Conservation (phyloP, 345 rosid species). For the Erysimum cheiranthoides region DNA sequence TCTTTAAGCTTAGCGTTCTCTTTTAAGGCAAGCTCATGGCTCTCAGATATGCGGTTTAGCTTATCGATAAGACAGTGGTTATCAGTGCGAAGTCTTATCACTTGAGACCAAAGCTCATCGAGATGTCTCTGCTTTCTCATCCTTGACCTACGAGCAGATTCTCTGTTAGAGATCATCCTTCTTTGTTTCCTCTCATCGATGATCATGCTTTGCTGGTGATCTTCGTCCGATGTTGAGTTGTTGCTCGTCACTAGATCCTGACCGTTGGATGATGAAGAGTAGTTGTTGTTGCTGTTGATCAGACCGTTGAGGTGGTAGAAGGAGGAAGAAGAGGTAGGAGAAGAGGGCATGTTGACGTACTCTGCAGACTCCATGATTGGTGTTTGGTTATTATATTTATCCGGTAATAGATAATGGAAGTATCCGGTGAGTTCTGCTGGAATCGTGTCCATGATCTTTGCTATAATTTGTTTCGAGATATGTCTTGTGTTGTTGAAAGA, state of each 20-base stretch:
- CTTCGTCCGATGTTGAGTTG: constrained; percentile 85
- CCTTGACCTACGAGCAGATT: constrained; percentile 95
- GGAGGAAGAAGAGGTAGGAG: constrained; percentile 45
- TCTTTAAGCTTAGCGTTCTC: constrained; percentile 86
- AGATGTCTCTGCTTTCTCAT: constrained; percentile 97
- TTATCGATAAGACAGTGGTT: constrained; percentile 72
- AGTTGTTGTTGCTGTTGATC: constrained; percentile 45
- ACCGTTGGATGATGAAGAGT: constrained; percentile 48
- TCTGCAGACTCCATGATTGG: constrained; percentile 39
- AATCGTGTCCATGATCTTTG: constrained; percentile 53
- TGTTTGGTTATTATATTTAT: constrained; percentile 43
- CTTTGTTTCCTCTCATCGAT: constrained; percentile 91
- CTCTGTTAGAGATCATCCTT: constrained; percentile 95
- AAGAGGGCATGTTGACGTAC: constrained; percentile 52
- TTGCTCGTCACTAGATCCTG: constrained; percentile 58
- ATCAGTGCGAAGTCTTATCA: constrained; percentile 71
- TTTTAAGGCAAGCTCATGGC: constrained; percentile 62
- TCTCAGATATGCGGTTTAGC: constrained; percentile 69
- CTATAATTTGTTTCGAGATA: constrained; percentile 20
- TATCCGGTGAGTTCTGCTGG: constrained; percentile 60
- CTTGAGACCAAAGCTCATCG: constrained; percentile 93
- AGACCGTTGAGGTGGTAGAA: constrained; percentile 52
- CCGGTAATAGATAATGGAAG: constrained; percentile 54
- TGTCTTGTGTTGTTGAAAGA: not conserved
- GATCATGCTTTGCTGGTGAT: constrained; percentile 57